Conservation (phyloP, 2,329 filamentous ascomycete genomes). For the Hypoxylon sp. region DNA sequence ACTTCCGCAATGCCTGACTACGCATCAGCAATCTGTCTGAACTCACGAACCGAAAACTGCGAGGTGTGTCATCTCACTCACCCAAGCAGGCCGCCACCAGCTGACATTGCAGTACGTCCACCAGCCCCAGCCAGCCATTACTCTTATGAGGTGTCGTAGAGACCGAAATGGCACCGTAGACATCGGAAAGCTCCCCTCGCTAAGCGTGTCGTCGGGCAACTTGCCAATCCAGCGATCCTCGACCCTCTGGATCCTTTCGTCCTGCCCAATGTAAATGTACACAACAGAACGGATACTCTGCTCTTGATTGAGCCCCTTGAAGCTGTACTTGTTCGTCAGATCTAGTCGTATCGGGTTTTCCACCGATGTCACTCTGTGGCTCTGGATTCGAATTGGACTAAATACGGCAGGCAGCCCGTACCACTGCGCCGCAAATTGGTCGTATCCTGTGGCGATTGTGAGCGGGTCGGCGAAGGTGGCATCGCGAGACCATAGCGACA, state of each 20-base stretch:
- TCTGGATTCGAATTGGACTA: constrained; percentile 62
- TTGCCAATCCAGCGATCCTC: constrained; percentile 50
- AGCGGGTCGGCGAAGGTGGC: constrained; percentile 67
- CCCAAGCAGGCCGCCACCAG: constrained; percentile 36
- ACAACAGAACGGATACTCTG: constrained; percentile 46
- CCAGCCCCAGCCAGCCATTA: constrained; percentile 20
- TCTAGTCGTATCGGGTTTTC: constrained; percentile 69
- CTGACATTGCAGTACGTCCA: constrained; percentile 26
- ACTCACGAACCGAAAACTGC: not conserved
- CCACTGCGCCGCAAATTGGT: constrained; percentile 58
- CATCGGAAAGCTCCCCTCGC: constrained; percentile 43
- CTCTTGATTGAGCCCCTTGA: constrained; percentile 46
- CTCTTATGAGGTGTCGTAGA: not conserved
- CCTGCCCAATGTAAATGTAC: constrained; percentile 44
- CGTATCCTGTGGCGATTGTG: constrained; percentile 63
- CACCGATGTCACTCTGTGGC: constrained; percentile 59
- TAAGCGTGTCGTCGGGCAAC: constrained; percentile 46
- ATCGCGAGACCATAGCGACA: constrained; percentile 65
- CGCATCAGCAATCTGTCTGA: constrained; percentile 10
- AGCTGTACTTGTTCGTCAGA: constrained; percentile 48
- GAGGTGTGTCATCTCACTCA: constrained; percentile 16
- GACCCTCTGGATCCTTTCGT: constrained; percentile 48
- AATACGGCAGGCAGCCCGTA: constrained; percentile 68
- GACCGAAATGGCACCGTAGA: not conserved
- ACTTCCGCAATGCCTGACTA: constrained; percentile 46